A percentile compares a stretch with the other conserved stretches of the same genome.
Evolutionary conservation across 306 rosid species (phyloP).

Genomic region (Cicer cuneatum): DNA sequence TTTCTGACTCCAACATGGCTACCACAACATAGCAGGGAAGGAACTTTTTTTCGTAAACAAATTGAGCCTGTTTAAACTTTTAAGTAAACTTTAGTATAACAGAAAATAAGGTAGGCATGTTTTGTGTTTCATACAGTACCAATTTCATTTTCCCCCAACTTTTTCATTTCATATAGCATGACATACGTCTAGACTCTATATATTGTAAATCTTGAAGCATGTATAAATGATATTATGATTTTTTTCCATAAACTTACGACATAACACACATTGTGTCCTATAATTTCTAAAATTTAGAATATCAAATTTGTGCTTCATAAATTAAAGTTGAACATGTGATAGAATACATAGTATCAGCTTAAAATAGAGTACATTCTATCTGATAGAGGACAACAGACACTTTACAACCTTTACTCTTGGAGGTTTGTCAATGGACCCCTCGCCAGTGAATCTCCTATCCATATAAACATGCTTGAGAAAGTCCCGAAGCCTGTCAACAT

Average conservation of each 20-base stretch:
- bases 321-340: slow-evolving; percentile 33
- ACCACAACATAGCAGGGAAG: background rate
- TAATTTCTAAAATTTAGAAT: background rate
- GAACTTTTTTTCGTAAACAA: slow-evolving; percentile 19
- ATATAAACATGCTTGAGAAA: slow-evolving; percentile 87
- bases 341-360: slow-evolving; percentile 18
- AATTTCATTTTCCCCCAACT: slow-evolving; percentile 22
- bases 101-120: background rate
- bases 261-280: background rate
- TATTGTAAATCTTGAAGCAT: slow-evolving; percentile 28
- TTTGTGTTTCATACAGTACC: slow-evolving; percentile 25
- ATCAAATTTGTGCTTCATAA: slow-evolving; percentile 3
- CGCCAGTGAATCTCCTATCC: slow-evolving; percentile 80
- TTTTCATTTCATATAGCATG: slow-evolving; percentile 3
- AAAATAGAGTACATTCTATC: slow-evolving; percentile 19
- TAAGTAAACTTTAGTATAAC: slow-evolving; percentile 2
- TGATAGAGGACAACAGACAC: slow-evolving; percentile 26
- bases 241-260: background rate
- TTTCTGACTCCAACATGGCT: slow-evolving; percentile 17
- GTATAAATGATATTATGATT: slow-evolving; percentile 9
- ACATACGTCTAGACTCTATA: background rate
- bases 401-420: slow-evolving; percentile 68
- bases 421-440: slow-evolving; percentile 73
- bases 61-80: background rate
- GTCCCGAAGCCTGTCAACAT: slow-evolving; percentile 79